phyloP scores from a whole-genome alignment of 2,329 filamentous ascomycete genomes.

The Beauveria rudraprayagi region DNA sequence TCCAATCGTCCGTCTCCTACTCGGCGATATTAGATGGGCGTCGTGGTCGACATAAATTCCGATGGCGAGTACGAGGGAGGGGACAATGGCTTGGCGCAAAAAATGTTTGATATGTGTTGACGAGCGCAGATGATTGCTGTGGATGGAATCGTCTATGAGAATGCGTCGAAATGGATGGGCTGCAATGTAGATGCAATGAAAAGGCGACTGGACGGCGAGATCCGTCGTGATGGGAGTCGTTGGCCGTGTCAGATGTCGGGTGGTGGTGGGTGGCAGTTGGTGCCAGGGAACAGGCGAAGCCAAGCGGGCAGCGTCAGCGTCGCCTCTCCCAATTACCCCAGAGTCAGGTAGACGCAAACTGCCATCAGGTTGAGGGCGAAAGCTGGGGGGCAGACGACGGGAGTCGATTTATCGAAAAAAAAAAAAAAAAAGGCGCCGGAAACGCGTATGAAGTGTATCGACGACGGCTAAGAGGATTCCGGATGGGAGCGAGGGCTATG shows the following conservation, averaged over 20 bases:
- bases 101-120: background rate
- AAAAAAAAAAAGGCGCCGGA: background rate
- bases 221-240: background rate
- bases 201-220: background rate
- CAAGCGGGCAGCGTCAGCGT: constrained; percentile 7
- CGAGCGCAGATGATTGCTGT: background rate
- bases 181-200: background rate
- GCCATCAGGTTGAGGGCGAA: constrained; percentile 6
- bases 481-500: background rate
- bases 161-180: background rate
- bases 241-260: background rate
- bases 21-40: background rate
- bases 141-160: background rate
- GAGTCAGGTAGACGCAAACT: background rate
- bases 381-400: background rate
- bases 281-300: constrained; percentile 9
- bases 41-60: constrained; percentile 8
- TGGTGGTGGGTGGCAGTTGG: constrained; percentile 3
- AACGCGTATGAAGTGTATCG: background rate
- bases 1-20: constrained; percentile 6
- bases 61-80: background rate
- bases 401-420: background rate
- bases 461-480: background rate
- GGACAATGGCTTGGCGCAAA: constrained; percentile 1
- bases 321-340: constrained; percentile 13